phyloP scores from a whole-genome alignment of 2,329 filamentous ascomycete species.

The Epichloe sibirici region DNA sequence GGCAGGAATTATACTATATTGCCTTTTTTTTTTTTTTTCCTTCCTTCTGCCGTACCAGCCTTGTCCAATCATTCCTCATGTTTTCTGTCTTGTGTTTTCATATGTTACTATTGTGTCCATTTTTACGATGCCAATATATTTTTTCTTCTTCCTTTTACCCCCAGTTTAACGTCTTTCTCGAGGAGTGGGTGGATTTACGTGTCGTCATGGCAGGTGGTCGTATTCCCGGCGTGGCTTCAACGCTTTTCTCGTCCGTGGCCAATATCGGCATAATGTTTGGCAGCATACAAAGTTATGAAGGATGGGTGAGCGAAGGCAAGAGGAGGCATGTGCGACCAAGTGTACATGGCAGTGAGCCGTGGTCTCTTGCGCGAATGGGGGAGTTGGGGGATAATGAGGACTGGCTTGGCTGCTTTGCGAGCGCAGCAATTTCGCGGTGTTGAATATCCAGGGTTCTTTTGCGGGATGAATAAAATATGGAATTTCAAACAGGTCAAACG shows the following conservation, averaged over 20 bases:
- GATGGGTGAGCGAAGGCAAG: not conserved
- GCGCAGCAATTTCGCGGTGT: not conserved
- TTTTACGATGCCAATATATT: not conserved
- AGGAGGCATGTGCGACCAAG: not conserved
- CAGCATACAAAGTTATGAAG: not conserved
- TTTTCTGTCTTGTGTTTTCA: slow-evolving; percentile 4
- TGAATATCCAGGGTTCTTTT: not conserved
- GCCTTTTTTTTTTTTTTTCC: not conserved
- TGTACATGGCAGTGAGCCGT: not conserved
- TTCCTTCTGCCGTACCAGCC: slow-evolving; percentile 12
- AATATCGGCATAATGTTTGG: not conserved
- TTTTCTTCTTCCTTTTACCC: not conserved
- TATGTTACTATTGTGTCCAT: slow-evolving; percentile 7
- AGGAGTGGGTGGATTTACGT: not conserved
- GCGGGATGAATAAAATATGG: not conserved
- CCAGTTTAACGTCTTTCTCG: not conserved
- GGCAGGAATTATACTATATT: not conserved
- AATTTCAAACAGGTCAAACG: not conserved
- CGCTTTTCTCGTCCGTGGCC: not conserved
- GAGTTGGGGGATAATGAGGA: not conserved
- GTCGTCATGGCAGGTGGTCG: too few species aligned
- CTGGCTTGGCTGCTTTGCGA: not conserved
- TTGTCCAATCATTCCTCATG: slow-evolving; percentile 2
- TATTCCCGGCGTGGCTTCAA: too few species aligned
- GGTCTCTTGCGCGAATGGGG: not conserved